Base-by-base conservation (phyloP, 371 early-diverging fungal genomes). In the Mucor irregularis region DNA sequence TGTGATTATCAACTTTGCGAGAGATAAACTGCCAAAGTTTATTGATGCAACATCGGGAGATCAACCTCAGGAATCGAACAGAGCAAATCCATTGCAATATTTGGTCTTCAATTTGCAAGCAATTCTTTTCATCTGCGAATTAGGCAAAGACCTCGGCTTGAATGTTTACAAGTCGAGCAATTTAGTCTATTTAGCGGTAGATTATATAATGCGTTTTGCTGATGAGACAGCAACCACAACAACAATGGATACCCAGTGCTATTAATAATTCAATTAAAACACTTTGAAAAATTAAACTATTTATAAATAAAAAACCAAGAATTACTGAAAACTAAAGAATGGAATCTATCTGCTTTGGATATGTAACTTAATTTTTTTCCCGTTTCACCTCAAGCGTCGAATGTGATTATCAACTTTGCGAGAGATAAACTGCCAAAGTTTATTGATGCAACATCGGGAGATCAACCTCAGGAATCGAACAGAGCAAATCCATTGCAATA, bases 71-170 rank as follows among this genome's bases (percentile, higher is more conserved):
- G 79, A 78, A 57, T 57, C 59, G 24, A 56, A 42, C 21, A 53
- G 79, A 26, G 54, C 76, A 4, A 37, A 52, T 10, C 74, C 74
- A 0, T 71, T 69, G 29, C 74, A 78, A 33, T 78, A 78, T 37
- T 48, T 76, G 1, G 63, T 53, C 1, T 78, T 78, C 39, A 78
- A 78, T 42, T 40, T 78, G 50, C 61, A 71, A 14, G 79, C 76
- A 0, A 58, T 71, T 16, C 11, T 62, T 2, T 69, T 43, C 39
- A 37, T 78, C 4, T 62, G 69, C 3, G 66, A 67, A 26, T 30
- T 67, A 7, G 69, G 56, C 11, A 22, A 39, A 1, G 49, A 63
- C 1, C 22, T 60, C 2, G 64, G 57, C 2, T n/a, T 62, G 7
- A 39, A 65, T 21, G 26, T 50, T 29, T 62, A 58, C 24, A 34